Conservation (phyloP, 1,139 yeast genomes). For the Blastobotrys aristatus region DNA sequence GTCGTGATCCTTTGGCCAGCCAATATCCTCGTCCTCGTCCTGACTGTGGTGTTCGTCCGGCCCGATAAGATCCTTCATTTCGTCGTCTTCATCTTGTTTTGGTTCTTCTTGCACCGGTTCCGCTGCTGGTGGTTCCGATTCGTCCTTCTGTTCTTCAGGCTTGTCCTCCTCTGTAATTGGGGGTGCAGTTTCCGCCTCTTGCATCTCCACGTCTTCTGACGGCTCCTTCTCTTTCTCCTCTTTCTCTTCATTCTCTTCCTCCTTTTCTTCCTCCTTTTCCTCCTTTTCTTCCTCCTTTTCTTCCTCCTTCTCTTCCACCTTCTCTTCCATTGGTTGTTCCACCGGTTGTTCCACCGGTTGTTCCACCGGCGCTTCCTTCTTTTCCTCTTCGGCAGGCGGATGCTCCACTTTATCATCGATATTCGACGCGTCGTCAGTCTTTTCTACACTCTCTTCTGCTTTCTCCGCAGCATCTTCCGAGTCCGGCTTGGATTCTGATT, state of each 20-base stretch:
- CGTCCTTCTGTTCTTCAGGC: not conserved
- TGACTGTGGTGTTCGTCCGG: conserved; percentile 1
- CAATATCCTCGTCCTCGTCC: conserved; percentile 11
- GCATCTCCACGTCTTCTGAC: not conserved
- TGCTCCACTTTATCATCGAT: not conserved
- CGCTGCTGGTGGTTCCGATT: not conserved
- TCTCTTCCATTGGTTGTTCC: not conserved
- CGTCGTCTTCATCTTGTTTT: not conserved
- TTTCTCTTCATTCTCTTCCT: not conserved
- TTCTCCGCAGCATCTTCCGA: not conserved
- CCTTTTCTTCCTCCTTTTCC: no score
- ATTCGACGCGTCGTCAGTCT: not conserved
- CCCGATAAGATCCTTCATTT: not conserved
- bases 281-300: not conserved
- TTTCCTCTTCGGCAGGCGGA: not conserved
- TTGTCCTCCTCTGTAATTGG: not conserved
- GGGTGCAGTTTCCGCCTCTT: not conserved
- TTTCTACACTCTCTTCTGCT: not conserved
- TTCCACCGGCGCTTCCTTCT: conserved; percentile 1
- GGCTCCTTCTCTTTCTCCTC: not conserved
- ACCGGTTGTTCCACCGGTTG: not conserved
- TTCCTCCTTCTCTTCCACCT: not conserved
- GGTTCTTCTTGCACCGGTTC: not conserved
- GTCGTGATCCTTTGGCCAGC: conserved; percentile 11
- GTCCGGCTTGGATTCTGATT: not conserved